Conservation (phyloP, 495 filamentous ascomycete genomes). For the Chaetomidium leptoderma region DNA sequence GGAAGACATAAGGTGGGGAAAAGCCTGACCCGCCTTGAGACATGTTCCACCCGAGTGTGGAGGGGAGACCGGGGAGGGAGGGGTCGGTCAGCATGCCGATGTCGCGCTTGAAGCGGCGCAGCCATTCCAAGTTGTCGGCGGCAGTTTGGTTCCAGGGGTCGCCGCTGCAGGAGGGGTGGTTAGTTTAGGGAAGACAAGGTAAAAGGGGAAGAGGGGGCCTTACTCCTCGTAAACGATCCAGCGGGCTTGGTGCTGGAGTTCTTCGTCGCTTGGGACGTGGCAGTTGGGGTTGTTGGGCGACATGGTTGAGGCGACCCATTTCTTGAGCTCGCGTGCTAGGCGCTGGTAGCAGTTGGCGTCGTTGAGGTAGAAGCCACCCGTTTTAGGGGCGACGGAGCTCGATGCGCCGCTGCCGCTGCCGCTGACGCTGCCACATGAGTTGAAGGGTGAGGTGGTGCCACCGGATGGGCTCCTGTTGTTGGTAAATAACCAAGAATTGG, state of each 20-base stretch:
- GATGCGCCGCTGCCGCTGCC: not conserved
- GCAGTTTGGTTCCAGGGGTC: constrained; percentile 74
- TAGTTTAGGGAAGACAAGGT: not conserved
- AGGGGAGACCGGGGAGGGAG: constrained; percentile 44
- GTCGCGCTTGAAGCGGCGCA: constrained; percentile 63
- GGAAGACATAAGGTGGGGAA: constrained; percentile 41
- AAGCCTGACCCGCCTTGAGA: constrained; percentile 46
- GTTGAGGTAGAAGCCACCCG: constrained; percentile 37
- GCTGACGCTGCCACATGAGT: not conserved
- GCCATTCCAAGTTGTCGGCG: constrained; percentile 68
- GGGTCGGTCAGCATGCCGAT: constrained; percentile 49
- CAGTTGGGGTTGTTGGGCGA: constrained; percentile 51
- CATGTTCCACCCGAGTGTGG: constrained; percentile 34
- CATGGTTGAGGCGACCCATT: constrained; percentile 46
- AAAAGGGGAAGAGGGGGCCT: constrained; percentile 16
- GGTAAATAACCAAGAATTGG: not conserved
- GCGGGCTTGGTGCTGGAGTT: constrained; percentile 53
- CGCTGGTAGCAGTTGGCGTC: constrained; percentile 54
- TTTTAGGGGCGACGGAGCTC: not conserved
- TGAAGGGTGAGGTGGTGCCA: not conserved
- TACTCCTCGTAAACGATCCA: constrained; percentile 55
- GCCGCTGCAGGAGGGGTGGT: constrained; percentile 39
- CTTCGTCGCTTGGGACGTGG: constrained; percentile 50
- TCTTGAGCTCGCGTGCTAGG: constrained; percentile 44
- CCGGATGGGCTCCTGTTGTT: not conserved